Percentiles rank a stretch among this genome's conserved stretches.
Conservation (phyloP, 331 rosid genomes). For the Malus hybrid region DNA sequence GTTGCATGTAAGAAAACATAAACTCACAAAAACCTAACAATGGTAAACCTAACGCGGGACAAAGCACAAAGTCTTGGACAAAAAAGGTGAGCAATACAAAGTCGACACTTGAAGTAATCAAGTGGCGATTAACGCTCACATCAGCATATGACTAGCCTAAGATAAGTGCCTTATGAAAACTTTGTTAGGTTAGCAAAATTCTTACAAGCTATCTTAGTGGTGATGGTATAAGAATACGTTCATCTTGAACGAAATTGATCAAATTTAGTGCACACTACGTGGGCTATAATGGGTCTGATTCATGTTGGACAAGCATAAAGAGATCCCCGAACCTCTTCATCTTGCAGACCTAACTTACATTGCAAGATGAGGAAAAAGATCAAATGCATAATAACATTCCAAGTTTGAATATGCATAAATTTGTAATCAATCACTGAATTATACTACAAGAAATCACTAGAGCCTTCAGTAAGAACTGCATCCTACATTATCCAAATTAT, state of each 20-base stretch:
- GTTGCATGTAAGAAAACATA: no score
- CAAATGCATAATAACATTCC: not conserved
- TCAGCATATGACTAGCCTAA: no score
- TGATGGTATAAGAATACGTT: conserved; percentile 27
- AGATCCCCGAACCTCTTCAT: conserved; percentile 45
- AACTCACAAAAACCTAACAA: no score
- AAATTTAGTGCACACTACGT: conserved; percentile 58
- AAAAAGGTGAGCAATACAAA: no score
- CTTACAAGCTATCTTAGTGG: not conserved
- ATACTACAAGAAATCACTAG: not conserved
- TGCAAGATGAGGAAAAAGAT: not conserved
- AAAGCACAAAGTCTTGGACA: no score
- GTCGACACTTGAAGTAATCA: no score
- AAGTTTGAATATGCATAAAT: not conserved
- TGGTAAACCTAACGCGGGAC: no score
- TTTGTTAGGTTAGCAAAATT: no score
- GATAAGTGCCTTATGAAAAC: no score
- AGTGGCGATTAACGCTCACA: no score
- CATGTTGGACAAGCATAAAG: conserved; percentile 48
- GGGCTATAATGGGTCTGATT: conserved; percentile 66
- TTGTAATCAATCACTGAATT: not conserved
- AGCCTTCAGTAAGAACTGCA: not conserved
- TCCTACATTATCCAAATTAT: conserved; percentile 14
- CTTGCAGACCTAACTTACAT: conserved; percentile 23
- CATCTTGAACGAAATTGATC: conserved; percentile 43